A percentile compares a stretch with the other conserved stretches of the same genome.
Conservation (phyloP, 345 rosid genomes). For the Brassica incana region DNA sequence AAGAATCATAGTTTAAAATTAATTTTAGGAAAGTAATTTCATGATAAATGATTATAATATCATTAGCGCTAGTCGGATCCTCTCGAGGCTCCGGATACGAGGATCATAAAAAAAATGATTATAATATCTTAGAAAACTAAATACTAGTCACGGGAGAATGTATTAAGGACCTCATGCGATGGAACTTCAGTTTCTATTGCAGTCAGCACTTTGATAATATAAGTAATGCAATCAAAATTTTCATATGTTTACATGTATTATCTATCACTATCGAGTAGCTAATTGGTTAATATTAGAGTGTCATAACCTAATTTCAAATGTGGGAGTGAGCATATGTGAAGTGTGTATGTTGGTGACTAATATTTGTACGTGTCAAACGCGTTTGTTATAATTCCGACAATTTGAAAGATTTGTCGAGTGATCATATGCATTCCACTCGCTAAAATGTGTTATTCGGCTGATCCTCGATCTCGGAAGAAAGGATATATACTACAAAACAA, state of each 20-base stretch:
- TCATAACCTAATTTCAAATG: not conserved
- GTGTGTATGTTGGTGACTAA: not conserved
- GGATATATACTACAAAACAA: not conserved
- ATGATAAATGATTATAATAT: not conserved
- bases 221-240: not conserved
- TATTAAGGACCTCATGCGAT: not conserved
- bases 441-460: not conserved
- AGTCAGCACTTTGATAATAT: not conserved
- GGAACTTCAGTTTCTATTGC: not conserved
- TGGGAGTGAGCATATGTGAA: not conserved
- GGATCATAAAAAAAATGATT: not conserved
- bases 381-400: not conserved
- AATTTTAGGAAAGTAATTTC: slow-evolving; percentile 6
- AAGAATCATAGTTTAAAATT: not conserved
- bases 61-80: too few relatives aligned
- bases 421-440: not conserved
- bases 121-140: not conserved
- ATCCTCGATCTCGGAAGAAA: not conserved
- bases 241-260: not conserved
- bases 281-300: not conserved
- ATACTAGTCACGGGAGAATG: not conserved
- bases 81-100: too few relatives aligned
- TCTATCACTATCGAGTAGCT: not conserved
- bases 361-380: not conserved
- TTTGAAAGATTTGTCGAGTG: not conserved